These are phyloP conservation scores for Hypomontagnella submonticulosa DNA, from an alignment of 495 filamentous ascomycete species.

Conservation along the genomic window DNA sequence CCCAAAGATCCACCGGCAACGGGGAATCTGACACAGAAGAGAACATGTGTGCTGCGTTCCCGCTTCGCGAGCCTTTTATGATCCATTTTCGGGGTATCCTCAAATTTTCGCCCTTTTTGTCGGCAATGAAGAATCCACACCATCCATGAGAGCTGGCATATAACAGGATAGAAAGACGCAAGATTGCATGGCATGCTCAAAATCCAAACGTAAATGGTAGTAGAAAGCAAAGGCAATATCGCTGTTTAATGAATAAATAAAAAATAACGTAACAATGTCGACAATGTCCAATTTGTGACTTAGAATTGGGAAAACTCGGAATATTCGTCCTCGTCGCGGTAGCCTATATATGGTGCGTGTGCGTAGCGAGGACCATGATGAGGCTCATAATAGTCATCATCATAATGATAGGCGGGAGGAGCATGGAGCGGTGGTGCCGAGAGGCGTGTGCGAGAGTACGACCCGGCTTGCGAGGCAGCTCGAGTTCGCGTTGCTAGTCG, in stretches of 20 bases:
- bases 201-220: conserved; percentile 30
- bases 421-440: conserved; percentile 42
- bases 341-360: conserved; percentile 11
- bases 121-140: conserved; percentile 23
- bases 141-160: conserved; percentile 26
- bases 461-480: conserved; percentile 55
- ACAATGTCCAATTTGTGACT: not conserved
- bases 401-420: conserved; percentile 29
- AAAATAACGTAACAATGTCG: conserved; percentile 14
- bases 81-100: conserved; percentile 41
- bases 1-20: conserved; percentile 32
- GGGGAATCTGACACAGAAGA: conserved; percentile 19
- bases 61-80: conserved; percentile 28
- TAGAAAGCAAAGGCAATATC: conserved; percentile 14
- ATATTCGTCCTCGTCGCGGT: conserved; percentile 16
- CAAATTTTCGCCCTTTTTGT: conserved; percentile 16
- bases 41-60: conserved; percentile 23
- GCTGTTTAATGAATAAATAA: conserved; percentile 28
- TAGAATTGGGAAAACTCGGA: conserved; percentile 3
- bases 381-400: conserved; percentile 33
- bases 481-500: conserved; percentile 52
- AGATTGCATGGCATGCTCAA: conserved; percentile 26
- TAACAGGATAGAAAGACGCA: conserved; percentile 21
- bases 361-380: conserved; percentile 27
- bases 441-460: conserved; percentile 51